phyloP scores from a whole-genome alignment of 2,329 filamentous ascomycete species.

The Cercospora zeina region DNA sequence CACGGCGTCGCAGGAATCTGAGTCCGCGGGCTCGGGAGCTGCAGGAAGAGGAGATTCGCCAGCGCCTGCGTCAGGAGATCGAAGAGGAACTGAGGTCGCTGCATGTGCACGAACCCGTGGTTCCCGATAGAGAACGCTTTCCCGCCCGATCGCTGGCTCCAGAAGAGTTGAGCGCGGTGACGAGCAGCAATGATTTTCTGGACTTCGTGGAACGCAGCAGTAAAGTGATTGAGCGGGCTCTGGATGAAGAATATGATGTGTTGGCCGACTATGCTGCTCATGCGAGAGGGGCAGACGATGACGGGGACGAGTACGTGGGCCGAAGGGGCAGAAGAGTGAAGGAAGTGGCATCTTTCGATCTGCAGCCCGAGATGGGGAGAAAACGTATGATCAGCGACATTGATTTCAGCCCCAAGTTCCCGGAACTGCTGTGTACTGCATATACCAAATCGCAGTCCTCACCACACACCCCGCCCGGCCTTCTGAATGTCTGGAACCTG shows the following conservation, averaged over 20 bases:
- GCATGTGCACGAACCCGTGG: slow-evolving; percentile 52
- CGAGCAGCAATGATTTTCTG: slow-evolving; percentile 86
- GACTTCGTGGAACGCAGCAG: slow-evolving; percentile 94
- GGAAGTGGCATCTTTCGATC: slow-evolving; percentile 86
- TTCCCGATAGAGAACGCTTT: slow-evolving; percentile 45
- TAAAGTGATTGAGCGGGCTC: slow-evolving; percentile 92
- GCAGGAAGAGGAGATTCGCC: slow-evolving; percentile 82
- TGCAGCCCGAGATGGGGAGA: slow-evolving; percentile 82
- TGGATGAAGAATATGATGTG: slow-evolving; percentile 96
- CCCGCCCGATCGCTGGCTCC: slow-evolving; percentile 75
- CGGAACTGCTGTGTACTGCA: slow-evolving; percentile 85
- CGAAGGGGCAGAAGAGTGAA: slow-evolving; percentile 74
- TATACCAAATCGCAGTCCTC: slow-evolving; percentile 73
- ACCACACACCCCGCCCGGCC: slow-evolving; percentile 86
- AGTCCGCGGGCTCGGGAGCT: slow-evolving; percentile 74
- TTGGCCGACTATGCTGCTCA: slow-evolving; percentile 89
- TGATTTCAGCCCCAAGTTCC: slow-evolving; percentile 88
- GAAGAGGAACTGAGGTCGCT: slow-evolving; percentile 84
- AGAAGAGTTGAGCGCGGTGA: slow-evolving; percentile 88
- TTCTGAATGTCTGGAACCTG: slow-evolving; percentile 95
- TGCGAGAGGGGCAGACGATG: slow-evolving; percentile 71
- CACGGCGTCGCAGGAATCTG: slow-evolving; percentile 63
- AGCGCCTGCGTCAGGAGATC: slow-evolving; percentile 82
- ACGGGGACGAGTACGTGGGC: slow-evolving; percentile 65
- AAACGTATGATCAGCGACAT: slow-evolving; percentile 98